Percentiles rank a stretch among this genome's conserved stretches.
Evolutionary conservation across 2,329 filamentous ascomycete genomes (phyloP).

Genomic region (Cladophialophora bantiana): DNA sequence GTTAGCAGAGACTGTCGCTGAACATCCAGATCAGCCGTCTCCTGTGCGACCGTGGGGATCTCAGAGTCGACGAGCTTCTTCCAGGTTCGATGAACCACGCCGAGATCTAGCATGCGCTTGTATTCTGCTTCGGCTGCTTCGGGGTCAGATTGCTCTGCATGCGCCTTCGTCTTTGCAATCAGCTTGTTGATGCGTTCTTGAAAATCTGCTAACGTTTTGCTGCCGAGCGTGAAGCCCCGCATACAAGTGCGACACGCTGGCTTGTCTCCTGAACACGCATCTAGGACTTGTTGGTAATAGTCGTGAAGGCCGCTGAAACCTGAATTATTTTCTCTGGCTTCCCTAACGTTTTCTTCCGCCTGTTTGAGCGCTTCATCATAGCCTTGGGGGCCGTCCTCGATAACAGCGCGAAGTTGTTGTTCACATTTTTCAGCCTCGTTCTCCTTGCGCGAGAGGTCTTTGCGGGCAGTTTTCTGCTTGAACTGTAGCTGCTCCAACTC

Average conservation of each 20-base stretch:
- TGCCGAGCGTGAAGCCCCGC: constrained; percentile 67
- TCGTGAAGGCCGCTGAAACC: constrained; percentile 71
- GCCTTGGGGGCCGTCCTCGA: constrained; percentile 59
- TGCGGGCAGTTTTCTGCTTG: constrained; percentile 69
- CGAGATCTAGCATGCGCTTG: constrained; percentile 67
- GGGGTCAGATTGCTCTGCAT: constrained; percentile 62
- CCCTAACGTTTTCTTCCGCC: constrained; percentile 59
- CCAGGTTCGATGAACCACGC: constrained; percentile 76
- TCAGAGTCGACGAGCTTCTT: constrained; percentile 71
- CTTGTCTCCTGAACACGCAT: constrained; percentile 58
- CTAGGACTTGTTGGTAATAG: constrained; percentile 74
- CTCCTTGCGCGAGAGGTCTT: constrained; percentile 69
- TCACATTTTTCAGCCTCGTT: constrained; percentile 69
- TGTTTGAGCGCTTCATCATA: constrained; percentile 62
- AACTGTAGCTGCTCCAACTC: constrained; percentile 80
- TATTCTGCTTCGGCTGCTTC: constrained; percentile 68
- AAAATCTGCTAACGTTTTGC: constrained; percentile 68
- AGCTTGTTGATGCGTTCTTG: constrained; percentile 69
- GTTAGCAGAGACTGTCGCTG: constrained; percentile 68
- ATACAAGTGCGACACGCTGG: constrained; percentile 80
- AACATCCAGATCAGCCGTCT: constrained; percentile 67
- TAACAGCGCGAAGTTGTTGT: constrained; percentile 65
- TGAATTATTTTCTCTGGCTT: constrained; percentile 68
- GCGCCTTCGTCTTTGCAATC: constrained; percentile 60
- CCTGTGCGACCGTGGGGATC: constrained; percentile 71